A percentile compares a stretch with the other conserved stretches of the same genome.
Evolutionary conservation across 768 basidiomycete species (phyloP).

Genomic region (Collybia sordida): DNA sequence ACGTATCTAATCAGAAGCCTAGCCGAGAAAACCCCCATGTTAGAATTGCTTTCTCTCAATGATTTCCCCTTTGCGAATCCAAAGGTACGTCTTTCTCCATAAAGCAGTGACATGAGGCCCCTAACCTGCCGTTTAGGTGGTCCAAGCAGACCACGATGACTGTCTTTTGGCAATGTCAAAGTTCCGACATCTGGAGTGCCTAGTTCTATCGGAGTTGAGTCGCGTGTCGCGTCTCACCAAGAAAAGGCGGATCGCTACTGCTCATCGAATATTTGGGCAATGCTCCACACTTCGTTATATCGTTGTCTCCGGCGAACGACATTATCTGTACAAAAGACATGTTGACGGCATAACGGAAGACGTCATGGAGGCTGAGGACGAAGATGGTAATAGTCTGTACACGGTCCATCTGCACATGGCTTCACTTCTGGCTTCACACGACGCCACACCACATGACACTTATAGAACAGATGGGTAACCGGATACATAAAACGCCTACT

Average conservation of each 20-base stretch:
- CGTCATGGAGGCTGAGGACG: background rate
- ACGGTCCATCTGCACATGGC: too few relatives aligned
- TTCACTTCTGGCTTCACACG: too few relatives aligned
- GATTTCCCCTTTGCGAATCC: background rate
- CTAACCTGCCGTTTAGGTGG: background rate
- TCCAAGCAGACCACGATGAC: background rate
- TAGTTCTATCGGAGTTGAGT: conserved; percentile 2
- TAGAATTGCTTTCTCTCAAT: background rate
- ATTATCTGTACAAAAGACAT: conserved; percentile 6
- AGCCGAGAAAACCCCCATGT: background rate
- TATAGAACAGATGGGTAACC: too few relatives aligned
- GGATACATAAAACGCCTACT: too few relatives aligned
- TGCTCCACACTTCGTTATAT: conserved; percentile 11
- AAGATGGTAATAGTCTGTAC: too few relatives aligned
- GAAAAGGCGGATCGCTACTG: background rate
- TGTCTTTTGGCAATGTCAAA: background rate
- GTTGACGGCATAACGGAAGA: background rate
- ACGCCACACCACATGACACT: too few relatives aligned
- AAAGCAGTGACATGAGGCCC: background rate
- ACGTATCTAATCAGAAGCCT: background rate
- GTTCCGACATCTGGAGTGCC: conserved; percentile 5
- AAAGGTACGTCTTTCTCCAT: background rate
- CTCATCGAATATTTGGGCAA: conserved; percentile 4
- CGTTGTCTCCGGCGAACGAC: background rate
- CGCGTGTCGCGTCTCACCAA: background rate